A percentile compares a stretch with the other conserved stretches of the same genome.
phyloP scores from a whole-genome alignment of 2,329 filamentous ascomycete genomes.

The Penicillium sp. region DNA sequence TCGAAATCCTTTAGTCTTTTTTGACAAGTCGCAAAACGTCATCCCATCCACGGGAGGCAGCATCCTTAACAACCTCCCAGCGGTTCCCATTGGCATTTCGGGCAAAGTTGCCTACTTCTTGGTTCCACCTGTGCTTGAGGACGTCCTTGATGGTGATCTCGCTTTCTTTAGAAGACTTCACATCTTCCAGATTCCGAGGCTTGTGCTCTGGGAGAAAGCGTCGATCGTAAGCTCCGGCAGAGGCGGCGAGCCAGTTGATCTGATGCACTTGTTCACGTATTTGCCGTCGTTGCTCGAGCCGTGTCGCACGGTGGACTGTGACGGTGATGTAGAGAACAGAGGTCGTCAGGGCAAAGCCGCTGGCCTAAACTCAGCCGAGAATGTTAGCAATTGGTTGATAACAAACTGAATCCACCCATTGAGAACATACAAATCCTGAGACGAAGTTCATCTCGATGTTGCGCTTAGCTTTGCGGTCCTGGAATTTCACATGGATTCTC shows the following conservation, averaged over 20 bases:
- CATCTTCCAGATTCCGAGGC: constrained; percentile 7
- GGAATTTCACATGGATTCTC: neutral
- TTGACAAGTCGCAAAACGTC: constrained; percentile 30
- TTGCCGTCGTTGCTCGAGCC: constrained; percentile 43
- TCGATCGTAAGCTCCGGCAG: constrained; percentile 32
- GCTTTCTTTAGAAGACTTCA: neutral
- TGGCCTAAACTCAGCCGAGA: constrained; percentile 49
- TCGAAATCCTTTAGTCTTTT: constrained; percentile 21
- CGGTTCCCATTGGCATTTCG: constrained; percentile 60
- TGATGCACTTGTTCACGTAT: constrained; percentile 41
- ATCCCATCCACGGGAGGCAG: constrained; percentile 49
- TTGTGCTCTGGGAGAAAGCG: constrained; percentile 16
- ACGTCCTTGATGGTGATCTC: constrained; percentile 55
- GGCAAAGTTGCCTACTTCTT: constrained; percentile 62
- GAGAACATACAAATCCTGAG: constrained; percentile 61
- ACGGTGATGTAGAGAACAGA: constrained; percentile 66
- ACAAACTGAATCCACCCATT: neutral
- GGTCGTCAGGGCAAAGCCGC: constrained; percentile 69
- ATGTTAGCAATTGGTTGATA: constrained; percentile 3
- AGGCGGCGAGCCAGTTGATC: constrained; percentile 37
- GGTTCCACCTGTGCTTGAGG: constrained; percentile 73
- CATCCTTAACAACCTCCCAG: constrained; percentile 54
- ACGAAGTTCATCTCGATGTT: constrained; percentile 61
- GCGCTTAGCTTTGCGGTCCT: neutral
- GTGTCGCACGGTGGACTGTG: constrained; percentile 63